Evolutionary conservation across 176 grass and related monocot genomes (phyloP).

Genomic region (Oryza glumipatula): DNA sequence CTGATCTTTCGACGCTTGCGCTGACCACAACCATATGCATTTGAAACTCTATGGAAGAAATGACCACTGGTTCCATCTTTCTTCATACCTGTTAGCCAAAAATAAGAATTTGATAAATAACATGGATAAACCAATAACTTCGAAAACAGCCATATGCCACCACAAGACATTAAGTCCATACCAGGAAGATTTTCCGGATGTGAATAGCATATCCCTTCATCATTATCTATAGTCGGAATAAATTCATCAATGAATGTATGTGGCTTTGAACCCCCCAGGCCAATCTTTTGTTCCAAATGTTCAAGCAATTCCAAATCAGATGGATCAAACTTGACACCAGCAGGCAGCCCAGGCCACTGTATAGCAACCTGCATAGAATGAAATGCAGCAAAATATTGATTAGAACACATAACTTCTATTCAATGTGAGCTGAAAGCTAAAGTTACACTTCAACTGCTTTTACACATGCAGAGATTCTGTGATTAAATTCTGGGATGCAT

Average conservation of each 20-base stretch:
- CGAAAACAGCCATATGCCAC: background rate
- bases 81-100: slow-evolving; percentile 53
- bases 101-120: background rate
- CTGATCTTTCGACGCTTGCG: slow-evolving; percentile 74
- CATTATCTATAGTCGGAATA: slow-evolving; percentile 70
- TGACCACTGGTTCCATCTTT: slow-evolving; percentile 67
- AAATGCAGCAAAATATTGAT: slow-evolving; percentile 3
- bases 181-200: slow-evolving; percentile 95
- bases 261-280: slow-evolving; percentile 48
- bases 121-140: slow-evolving; percentile 34
- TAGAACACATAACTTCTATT: background rate
- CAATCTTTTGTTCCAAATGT: slow-evolving; percentile 77
- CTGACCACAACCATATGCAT: slow-evolving; percentile 71
- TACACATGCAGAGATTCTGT: slow-evolving; percentile 14
- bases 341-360: slow-evolving; percentile 80
- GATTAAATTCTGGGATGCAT: background rate
- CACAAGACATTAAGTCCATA: slow-evolving; percentile 17
- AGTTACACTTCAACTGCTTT: background rate
- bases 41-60: slow-evolving; percentile 83
- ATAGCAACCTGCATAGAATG: slow-evolving; percentile 61
- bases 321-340: slow-evolving; percentile 92
- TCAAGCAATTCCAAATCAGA: slow-evolving; percentile 73
- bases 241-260: slow-evolving; percentile 88
- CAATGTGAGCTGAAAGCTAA: slow-evolving; percentile 20
- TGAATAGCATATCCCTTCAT: slow-evolving; percentile 83